These are phyloP conservation scores for Mollisiaceae sp. DNA, from an alignment of 2,329 filamentous ascomycete species.

Conservation along the genomic window DNA sequence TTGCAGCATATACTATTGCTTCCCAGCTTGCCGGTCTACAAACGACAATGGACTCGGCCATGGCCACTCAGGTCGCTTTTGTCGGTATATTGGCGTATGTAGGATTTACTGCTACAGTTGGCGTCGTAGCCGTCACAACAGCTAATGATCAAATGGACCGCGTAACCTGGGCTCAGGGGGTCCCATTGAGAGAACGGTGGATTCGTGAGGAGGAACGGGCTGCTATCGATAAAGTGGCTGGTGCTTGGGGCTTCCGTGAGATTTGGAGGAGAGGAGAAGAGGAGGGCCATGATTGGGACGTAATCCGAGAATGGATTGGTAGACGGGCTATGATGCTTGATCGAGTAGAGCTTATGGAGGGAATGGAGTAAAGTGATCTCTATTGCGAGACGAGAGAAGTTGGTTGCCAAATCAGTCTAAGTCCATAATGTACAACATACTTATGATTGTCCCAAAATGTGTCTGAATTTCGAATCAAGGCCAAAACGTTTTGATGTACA, in stretches of 20 bases:
- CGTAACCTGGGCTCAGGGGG: conserved; percentile 86
- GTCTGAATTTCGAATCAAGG: not conserved
- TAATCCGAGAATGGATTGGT: conserved; percentile 80
- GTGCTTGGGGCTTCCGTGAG: conserved; percentile 91
- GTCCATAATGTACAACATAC: not conserved
- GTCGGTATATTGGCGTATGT: conserved; percentile 84
- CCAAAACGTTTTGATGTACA: too few species aligned
- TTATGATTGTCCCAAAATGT: not conserved
- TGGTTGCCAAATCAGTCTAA: not conserved
- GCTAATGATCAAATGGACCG: conserved; percentile 94
- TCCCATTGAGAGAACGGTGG: conserved; percentile 82
- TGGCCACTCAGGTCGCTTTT: conserved; percentile 80
- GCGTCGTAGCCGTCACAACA: conserved; percentile 82
- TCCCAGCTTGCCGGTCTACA: conserved; percentile 70
- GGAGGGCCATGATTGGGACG: conserved; percentile 88
- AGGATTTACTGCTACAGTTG: conserved; percentile 79
- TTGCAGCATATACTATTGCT: conserved; percentile 73
- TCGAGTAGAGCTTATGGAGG: conserved; percentile 86
- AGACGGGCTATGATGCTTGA: conserved; percentile 90
- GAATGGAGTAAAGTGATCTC: conserved; percentile 68
- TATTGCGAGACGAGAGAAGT: not conserved
- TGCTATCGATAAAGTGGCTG: conserved; percentile 83
- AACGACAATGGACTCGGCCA: conserved; percentile 74
- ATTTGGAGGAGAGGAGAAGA: conserved; percentile 82
- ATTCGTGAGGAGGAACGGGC: conserved; percentile 87